A percentile compares a stretch with the other conserved stretches of the same genome.
phyloP scores from a whole-genome alignment of 345 rosid species.

The Acer yangbiense region DNA sequence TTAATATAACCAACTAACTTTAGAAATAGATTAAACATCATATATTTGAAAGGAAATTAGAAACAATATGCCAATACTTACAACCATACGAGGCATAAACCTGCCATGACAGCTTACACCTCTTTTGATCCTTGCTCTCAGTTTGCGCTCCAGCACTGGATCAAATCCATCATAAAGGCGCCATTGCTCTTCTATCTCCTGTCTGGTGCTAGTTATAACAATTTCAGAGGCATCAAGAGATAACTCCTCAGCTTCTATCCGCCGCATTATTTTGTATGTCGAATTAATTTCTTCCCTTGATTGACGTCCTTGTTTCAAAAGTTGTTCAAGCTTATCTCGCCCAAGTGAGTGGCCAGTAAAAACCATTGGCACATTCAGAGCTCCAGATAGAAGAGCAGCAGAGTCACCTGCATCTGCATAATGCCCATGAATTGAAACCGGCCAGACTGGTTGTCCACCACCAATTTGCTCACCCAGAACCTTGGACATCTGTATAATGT shows the following conservation, averaged over 20 bases:
- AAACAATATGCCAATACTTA: constrained; percentile 42
- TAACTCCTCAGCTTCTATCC: constrained; percentile 80
- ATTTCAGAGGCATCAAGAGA: constrained; percentile 74
- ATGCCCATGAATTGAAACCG: constrained; percentile 80
- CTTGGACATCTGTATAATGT: constrained; percentile 70
- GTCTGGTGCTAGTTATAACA: constrained; percentile 72
- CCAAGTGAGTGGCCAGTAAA: constrained; percentile 89
- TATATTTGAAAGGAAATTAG: neutral
- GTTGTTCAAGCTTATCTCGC: constrained; percentile 77
- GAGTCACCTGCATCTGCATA: constrained; percentile 88
- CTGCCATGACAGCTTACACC: constrained; percentile 75
- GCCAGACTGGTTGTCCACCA: constrained; percentile 69
- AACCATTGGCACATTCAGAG: constrained; percentile 81
- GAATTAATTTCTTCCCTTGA: constrained; percentile 66
- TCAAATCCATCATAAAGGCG: constrained; percentile 83
- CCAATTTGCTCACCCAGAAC: constrained; percentile 68
- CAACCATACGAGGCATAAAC: constrained; percentile 77
- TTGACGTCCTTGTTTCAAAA: constrained; percentile 67
- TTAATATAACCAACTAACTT: constrained; percentile 13
- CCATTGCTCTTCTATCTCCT: constrained; percentile 83
- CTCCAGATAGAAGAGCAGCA: constrained; percentile 78
- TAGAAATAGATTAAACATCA: neutral
- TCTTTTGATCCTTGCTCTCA: constrained; percentile 75
- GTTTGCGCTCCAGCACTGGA: constrained; percentile 61
- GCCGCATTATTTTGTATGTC: constrained; percentile 68